phyloP scores from a whole-genome alignment of 805 yeast species.

The Nakazawaea sp. region DNA sequence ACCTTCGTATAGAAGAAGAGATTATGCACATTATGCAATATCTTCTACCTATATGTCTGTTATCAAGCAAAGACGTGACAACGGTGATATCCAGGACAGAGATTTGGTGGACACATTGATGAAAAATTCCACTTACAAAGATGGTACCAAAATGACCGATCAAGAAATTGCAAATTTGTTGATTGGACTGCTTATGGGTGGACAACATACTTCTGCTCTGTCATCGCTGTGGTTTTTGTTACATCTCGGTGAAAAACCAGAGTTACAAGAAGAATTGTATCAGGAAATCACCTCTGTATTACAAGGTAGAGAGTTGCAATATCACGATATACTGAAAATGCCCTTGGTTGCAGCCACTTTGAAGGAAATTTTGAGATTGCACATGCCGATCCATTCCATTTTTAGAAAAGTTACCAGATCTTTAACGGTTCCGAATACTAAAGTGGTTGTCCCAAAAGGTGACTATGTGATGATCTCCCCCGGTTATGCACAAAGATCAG shows the following conservation, averaged over 20 bases:
- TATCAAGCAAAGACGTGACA: conserved; percentile 64
- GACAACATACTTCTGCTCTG: conserved; percentile 96
- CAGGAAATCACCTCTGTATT: conserved; percentile 66
- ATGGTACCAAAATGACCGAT: conserved; percentile 92
- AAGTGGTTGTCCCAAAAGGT: conserved; percentile 78
- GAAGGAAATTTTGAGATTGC: conserved; percentile 92
- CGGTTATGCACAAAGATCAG: conserved; percentile 79
- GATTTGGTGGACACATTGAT: conserved; percentile 87
- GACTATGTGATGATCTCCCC: conserved; percentile 90
- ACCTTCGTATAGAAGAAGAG: conserved; percentile 70
- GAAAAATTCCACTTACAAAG: conserved; percentile 80
- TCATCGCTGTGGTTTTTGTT: conserved; percentile 93
- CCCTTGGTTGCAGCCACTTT: conserved; percentile 78
- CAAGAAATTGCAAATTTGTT: conserved; percentile 88
- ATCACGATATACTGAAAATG: conserved; percentile 78
- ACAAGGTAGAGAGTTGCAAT: conserved; percentile 57
- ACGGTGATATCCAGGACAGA: conserved; percentile 73
- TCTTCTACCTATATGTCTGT: conserved; percentile 75
- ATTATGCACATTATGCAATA: conserved; percentile 78
- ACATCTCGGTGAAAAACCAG: conserved; percentile 84
- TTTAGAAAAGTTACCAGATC: conserved; percentile 84
- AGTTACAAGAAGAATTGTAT: conserved; percentile 74
- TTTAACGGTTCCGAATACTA: conserved; percentile 66
- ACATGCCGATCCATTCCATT: conserved; percentile 93
- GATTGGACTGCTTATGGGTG: conserved; percentile 97